Evolutionary conservation across 140 eudicot genomes (phyloP).

Genomic region (Ambrosia hybrid): DNA sequence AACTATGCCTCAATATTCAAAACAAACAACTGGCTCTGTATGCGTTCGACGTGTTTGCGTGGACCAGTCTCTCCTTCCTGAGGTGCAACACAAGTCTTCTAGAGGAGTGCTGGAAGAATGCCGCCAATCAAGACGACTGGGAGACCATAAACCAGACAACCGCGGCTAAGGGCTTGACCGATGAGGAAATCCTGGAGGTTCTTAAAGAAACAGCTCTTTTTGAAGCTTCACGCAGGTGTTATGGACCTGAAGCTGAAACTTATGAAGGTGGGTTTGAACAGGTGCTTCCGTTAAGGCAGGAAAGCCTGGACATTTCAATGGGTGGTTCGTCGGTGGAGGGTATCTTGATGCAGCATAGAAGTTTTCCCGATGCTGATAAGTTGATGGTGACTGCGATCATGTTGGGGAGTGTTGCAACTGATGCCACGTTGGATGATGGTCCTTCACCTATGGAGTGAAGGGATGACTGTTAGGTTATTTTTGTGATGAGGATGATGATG

Average conservation of each 20-base stretch:
- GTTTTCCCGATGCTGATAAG: constrained; percentile 86
- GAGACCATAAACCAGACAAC: constrained; percentile 54
- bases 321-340: constrained; percentile 66
- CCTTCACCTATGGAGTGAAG: constrained; percentile 63
- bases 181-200: constrained; percentile 53
- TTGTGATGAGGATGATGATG: constrained; percentile 9
- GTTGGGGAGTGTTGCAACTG: constrained; percentile 61
- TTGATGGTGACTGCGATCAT: constrained; percentile 85
- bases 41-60: constrained; percentile 77
- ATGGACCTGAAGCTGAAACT: constrained; percentile 64
- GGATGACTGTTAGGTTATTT: not conserved
- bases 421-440: constrained; percentile 31
- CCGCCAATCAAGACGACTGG: constrained; percentile 89
- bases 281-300: constrained; percentile 73
- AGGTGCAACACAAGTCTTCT: constrained; percentile 59
- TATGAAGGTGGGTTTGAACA: constrained; percentile 73
- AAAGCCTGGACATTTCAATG: constrained; percentile 30
- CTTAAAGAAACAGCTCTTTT: constrained; percentile 67
- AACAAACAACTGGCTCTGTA: constrained; percentile 54
- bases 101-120: constrained; percentile 97
- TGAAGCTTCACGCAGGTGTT: constrained; percentile 81
- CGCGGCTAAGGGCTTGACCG: constrained; percentile 72
- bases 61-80: constrained; percentile 71
- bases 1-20: constrained; percentile 56
- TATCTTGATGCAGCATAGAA: constrained; percentile 88